A percentile compares a stretch with the other conserved stretches of the same genome.
phyloP scores from a whole-genome alignment of 176 grass and related monocot genomes.

The Poa annua region DNA sequence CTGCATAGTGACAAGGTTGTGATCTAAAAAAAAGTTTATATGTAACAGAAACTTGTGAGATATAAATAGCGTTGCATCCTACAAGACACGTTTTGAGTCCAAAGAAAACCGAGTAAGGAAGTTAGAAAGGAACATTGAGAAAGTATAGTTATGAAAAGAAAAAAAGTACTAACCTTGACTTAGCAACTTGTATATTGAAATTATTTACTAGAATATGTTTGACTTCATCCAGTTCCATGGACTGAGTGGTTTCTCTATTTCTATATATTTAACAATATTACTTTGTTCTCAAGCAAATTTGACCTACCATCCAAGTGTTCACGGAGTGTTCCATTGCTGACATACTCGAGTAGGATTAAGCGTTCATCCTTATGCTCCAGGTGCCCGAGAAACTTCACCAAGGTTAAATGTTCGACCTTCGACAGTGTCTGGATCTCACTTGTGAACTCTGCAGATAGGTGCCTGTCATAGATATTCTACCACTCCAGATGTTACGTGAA shows the following conservation, averaged over 20 bases:
- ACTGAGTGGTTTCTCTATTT: not conserved
- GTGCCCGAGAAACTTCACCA: constrained; percentile 79
- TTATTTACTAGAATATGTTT: constrained; percentile 1
- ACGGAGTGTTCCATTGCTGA: constrained; percentile 81
- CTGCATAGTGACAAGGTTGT: constrained; percentile 44
- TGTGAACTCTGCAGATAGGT: constrained; percentile 71
- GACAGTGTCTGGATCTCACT: constrained; percentile 83
- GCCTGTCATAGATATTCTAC: constrained; percentile 67
- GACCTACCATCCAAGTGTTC: constrained; percentile 90
- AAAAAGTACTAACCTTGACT: not conserved
- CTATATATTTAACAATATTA: constrained; percentile 31
- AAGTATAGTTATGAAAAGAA: not conserved
- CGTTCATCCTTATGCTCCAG: constrained; percentile 72
- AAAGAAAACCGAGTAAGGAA: not conserved
- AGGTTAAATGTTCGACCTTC: constrained; percentile 80
- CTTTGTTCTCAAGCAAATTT: constrained; percentile 13
- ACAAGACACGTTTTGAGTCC: not conserved
- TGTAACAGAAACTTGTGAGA: not conserved
- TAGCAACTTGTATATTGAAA: not conserved
- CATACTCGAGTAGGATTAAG: constrained; percentile 75
- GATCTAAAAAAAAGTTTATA: not conserved
- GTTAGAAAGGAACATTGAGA: not conserved
- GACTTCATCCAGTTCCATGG: constrained; percentile 7
- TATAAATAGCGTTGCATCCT: not conserved
- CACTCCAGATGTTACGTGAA: constrained; percentile 36